phyloP scores from a whole-genome alignment of 1,139 yeast species.

The Suhomyces bribrorum region DNA sequence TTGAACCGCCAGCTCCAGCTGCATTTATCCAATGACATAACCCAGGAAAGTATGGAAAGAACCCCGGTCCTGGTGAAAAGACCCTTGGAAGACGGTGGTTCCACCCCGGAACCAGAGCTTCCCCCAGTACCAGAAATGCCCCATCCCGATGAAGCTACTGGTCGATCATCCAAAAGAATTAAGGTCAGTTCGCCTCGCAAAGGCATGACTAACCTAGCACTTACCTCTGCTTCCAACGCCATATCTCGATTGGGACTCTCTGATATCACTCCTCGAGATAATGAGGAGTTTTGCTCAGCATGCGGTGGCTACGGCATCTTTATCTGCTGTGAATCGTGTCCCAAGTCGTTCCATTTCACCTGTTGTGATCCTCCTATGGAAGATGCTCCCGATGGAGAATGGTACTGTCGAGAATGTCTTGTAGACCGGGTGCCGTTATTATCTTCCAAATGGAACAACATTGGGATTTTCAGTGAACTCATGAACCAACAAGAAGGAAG shows the following conservation, averaged over 20 bases:
- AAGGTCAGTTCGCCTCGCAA: slow-evolving; percentile 48
- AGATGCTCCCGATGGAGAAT: slow-evolving; percentile 80
- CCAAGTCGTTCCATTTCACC: slow-evolving; percentile 85
- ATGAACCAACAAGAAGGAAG: slow-evolving; percentile 56
- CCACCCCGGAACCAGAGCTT: slow-evolving; percentile 3
- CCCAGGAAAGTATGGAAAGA: slow-evolving; percentile 13
- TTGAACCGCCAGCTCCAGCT: slow-evolving; percentile 6
- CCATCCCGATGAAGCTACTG: slow-evolving; percentile 1
- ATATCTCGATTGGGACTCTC: slow-evolving; percentile 10
- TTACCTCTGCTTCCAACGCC: slow-evolving; percentile 14
- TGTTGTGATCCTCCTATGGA: slow-evolving; percentile 92
- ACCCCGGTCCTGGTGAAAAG: slow-evolving; percentile 9
- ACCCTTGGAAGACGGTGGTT: neutral
- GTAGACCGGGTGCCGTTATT: slow-evolving; percentile 29
- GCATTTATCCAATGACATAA: slow-evolving; percentile 12
- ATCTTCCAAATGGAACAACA: slow-evolving; percentile 35
- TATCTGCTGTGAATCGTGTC: slow-evolving; percentile 92
- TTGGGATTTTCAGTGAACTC: slow-evolving; percentile 65
- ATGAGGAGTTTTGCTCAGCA: slow-evolving; percentile 85
- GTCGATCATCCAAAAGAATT: slow-evolving; percentile 27
- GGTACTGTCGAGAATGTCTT: slow-evolving; percentile 82
- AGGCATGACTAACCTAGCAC: slow-evolving; percentile 32
- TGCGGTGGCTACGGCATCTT: slow-evolving; percentile 90
- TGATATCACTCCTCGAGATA: slow-evolving; percentile 43
- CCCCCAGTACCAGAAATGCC: slow-evolving; percentile 1